These are phyloP conservation scores for Tricholoma terreum DNA, from an alignment of 768 basidiomycete species.

Conservation along the genomic window DNA sequence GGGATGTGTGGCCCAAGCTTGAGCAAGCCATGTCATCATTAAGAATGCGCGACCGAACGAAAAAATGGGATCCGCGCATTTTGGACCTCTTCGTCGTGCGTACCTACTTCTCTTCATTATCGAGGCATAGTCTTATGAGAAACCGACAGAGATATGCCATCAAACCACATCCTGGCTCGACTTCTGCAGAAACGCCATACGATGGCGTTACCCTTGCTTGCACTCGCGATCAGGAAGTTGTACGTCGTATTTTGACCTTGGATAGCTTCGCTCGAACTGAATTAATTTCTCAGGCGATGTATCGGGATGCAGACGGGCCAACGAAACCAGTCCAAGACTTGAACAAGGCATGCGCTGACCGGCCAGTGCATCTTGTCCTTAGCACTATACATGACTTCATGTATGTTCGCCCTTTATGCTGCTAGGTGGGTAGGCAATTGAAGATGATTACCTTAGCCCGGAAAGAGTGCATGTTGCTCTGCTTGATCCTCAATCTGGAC, in stretches of 20 bases:
- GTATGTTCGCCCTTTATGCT: constrained; percentile 32
- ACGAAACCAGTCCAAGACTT: constrained; percentile 50
- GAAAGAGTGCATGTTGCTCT: constrained; percentile 29
- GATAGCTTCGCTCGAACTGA: neutral
- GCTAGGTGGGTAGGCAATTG: too few relatives aligned
- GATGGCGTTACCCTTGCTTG: constrained; percentile 51
- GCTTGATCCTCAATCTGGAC: constrained; percentile 23
- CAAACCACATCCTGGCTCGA: constrained; percentile 31
- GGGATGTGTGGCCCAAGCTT: constrained; percentile 49
- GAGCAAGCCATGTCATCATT: constrained; percentile 38
- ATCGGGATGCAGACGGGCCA: constrained; percentile 53
- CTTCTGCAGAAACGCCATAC: constrained; percentile 29
- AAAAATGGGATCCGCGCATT: constrained; percentile 54
- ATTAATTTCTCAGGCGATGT: constrained; percentile 50
- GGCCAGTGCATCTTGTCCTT: constrained; percentile 54
- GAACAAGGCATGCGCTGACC: constrained; percentile 32
- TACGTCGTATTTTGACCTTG: constrained; percentile 25
- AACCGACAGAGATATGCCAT: constrained; percentile 44
- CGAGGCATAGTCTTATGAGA: neutral
- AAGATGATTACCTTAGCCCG: constrained; percentile 20
- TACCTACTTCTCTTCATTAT: constrained; percentile 9
- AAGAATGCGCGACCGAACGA: constrained; percentile 29
- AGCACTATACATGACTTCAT: constrained; percentile 51
- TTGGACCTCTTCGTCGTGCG: constrained; percentile 50
- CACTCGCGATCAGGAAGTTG: constrained; percentile 59